These are phyloP conservation scores for Corymbia calophylla DNA, from an alignment of 441 rosid genomes.

Conservation along the genomic window DNA sequence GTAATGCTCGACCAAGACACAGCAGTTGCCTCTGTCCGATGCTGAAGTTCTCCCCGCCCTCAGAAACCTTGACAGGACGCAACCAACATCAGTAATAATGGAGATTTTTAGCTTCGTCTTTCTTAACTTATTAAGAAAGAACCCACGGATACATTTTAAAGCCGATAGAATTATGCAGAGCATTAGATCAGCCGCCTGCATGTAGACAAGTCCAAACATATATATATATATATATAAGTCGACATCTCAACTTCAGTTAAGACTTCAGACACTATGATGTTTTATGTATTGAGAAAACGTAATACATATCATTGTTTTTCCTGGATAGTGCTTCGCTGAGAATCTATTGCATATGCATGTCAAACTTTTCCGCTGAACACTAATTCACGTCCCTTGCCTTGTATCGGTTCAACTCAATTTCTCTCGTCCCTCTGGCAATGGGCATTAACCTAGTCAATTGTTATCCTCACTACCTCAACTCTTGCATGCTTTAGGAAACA, in stretches of 20 bases:
- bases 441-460: not conserved
- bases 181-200: not conserved
- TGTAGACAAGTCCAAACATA: not conserved
- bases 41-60: not conserved
- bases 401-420: not conserved
- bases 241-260: not conserved
- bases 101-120: not conserved
- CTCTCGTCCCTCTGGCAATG: not conserved
- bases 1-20: not conserved
- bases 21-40: not conserved
- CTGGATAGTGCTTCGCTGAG: not conserved
- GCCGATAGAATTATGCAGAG: not conserved
- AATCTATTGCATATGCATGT: not conserved
- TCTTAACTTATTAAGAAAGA: not conserved
- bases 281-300: not conserved
- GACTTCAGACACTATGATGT: not conserved
- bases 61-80: not conserved
- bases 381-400: not conserved
- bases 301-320: not conserved
- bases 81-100: not conserved
- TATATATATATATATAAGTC: accelerated
- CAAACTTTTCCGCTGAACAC: not conserved
- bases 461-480: not conserved
- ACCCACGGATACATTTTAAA: not conserved
- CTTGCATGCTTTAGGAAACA: not conserved